Conservation (phyloP, 1,284 basidiomycete species). For the Trametes hirsuta region DNA sequence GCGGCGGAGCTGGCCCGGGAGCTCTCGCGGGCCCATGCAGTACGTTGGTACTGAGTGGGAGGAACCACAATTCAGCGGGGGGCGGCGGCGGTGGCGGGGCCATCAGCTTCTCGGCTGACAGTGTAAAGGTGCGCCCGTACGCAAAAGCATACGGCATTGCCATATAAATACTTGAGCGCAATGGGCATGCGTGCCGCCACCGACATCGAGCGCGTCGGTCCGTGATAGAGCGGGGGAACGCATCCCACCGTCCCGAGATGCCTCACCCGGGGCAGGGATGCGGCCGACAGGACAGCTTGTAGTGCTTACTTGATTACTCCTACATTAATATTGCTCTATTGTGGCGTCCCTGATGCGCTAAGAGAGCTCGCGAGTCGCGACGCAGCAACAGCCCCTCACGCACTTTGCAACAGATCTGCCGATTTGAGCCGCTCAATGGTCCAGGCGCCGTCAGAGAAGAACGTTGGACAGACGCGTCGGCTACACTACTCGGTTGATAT, state of each 20-base stretch:
- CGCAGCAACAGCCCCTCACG: background rate
- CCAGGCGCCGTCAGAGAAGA: too few species aligned
- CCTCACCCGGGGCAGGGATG: background rate
- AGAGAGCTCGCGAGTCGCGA: background rate
- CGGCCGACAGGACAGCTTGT: background rate
- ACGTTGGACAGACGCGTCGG: too few species aligned
- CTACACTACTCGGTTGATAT: too few species aligned
- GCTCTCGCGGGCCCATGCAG: too few species aligned
- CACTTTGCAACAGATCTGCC: background rate
- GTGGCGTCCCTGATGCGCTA: conserved; percentile 3
- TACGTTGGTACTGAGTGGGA: background rate
- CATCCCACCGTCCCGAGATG: background rate
- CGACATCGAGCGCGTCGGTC: background rate
- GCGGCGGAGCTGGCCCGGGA: too few species aligned
- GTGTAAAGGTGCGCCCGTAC: conserved; percentile 7
- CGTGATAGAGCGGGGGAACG: conserved; percentile 5
- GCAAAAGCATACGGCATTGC: background rate
- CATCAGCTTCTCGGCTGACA: conserved; percentile 18
- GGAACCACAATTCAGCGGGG: background rate
- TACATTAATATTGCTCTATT: background rate
- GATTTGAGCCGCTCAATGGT: background rate
- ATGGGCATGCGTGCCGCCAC: background rate
- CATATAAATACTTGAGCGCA: background rate
- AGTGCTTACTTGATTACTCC: background rate
- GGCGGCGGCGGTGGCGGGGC: background rate